These are phyloP conservation scores for Paecilomyces variotii DNA, from an alignment of 2,329 filamentous ascomycete species.

Conservation along the genomic window DNA sequence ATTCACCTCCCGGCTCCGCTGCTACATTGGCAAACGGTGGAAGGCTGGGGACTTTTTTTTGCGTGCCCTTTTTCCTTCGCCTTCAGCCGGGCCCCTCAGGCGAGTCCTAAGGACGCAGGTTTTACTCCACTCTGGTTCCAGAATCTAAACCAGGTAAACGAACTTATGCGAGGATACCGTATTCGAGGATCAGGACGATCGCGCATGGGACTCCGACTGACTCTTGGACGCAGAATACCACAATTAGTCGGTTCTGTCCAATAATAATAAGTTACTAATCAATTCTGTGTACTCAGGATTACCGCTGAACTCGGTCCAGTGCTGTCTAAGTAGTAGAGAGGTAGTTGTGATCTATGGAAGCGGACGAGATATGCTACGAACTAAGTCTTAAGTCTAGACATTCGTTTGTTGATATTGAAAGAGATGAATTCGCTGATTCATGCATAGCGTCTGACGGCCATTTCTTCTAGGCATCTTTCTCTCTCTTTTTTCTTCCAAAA, in stretches of 20 bases:
- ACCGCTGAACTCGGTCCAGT: not conserved
- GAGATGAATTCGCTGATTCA: not conserved
- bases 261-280: not conserved
- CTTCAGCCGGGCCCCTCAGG: not conserved
- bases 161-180: not conserved
- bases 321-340: not conserved
- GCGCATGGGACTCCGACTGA: not conserved
- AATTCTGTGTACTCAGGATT: not conserved
- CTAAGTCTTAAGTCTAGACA: too few species aligned
- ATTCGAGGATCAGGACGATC: not conserved
- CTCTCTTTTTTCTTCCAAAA: not conserved
- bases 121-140: not conserved
- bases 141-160: not conserved
- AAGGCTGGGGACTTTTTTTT: not conserved
- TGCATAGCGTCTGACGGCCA: not conserved
- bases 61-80: not conserved
- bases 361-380: too few species aligned
- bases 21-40: not conserved
- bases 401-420: not conserved
- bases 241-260: not conserved
- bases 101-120: not conserved
- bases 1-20: not conserved
- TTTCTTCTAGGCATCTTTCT: not conserved
- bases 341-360: not conserved
- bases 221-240: not conserved